Percentiles rank a stretch among this genome's conserved stretches.
Evolutionary conservation across 768 basidiomycete species (phyloP).

Genomic region (Boletus patriciae): DNA sequence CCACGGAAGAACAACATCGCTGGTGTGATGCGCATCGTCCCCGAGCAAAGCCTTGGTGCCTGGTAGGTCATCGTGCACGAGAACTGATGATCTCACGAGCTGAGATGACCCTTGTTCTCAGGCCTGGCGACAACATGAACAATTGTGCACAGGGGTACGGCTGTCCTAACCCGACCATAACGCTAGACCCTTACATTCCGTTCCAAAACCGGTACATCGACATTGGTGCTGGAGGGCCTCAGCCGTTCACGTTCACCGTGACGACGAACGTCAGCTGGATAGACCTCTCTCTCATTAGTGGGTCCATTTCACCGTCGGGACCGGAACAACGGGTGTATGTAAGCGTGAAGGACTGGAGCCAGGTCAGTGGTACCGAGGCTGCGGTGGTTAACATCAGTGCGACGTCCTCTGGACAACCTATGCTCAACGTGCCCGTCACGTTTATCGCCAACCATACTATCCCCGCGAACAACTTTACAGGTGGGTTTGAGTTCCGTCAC

Average conservation of each 20-base stretch:
- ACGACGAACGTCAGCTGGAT: neutral
- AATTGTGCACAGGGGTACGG: slow-evolving; percentile 46
- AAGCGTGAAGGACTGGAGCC: neutral
- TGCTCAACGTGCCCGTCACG: neutral
- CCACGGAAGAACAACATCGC: neutral
- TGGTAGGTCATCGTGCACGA: slow-evolving; percentile 40
- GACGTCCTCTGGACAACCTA: neutral
- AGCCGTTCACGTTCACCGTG: neutral
- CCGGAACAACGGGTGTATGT: neutral
- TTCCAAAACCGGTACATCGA: neutral
- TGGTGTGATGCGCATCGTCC: slow-evolving; percentile 56
- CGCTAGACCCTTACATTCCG: neutral
- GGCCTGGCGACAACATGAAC: slow-evolving; percentile 67
- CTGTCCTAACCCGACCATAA: neutral
- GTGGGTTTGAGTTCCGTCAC: neutral
- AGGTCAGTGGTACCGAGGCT: neutral
- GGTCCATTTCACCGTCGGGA: neutral
- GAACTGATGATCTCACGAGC: neutral
- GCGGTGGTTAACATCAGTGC: neutral
- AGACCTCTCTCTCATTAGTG: neutral
- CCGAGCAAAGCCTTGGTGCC: slow-evolving; percentile 59
- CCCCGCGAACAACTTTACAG: slow-evolving; percentile 1
- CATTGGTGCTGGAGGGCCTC: neutral
- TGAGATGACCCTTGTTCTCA: slow-evolving; percentile 16
- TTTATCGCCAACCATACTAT: slow-evolving; percentile 27